A percentile compares a stretch with the other conserved stretches of the same genome.
These are phyloP conservation scores for Postia placenta DNA, from an alignment of 768 basidiomycete genomes.

Conservation along the genomic window DNA sequence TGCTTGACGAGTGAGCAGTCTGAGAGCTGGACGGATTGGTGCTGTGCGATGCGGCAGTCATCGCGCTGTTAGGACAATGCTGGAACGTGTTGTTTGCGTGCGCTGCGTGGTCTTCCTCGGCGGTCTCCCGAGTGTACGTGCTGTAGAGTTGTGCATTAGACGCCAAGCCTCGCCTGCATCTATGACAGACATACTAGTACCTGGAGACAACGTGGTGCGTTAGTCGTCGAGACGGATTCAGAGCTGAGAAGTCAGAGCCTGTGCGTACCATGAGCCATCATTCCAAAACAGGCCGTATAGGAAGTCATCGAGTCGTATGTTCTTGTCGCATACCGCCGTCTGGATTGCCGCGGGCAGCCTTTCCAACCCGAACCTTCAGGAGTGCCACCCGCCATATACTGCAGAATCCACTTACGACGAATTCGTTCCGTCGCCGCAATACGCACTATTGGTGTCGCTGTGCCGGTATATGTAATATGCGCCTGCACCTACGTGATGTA, in stretches of 20 bases:
- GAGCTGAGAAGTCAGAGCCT: background rate
- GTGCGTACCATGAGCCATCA: constrained; percentile 6
- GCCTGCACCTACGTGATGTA: constrained; percentile 4
- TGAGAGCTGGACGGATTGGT: no score
- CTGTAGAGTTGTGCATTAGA: no score
- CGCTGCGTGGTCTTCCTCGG: constrained; percentile 12
- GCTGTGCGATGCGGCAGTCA: no score
- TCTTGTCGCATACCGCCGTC: constrained; percentile 12
- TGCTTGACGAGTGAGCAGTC: no score
- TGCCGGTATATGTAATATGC: constrained; percentile 6
- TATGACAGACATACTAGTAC: constrained; percentile 16
- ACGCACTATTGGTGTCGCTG: no score
- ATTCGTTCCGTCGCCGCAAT: background rate
- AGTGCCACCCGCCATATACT: background rate
- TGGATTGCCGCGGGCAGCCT: constrained; percentile 12
- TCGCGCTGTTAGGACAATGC: constrained; percentile 15
- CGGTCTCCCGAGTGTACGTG: constrained; percentile 16
- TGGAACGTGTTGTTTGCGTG: constrained; percentile 25
- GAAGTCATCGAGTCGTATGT: constrained; percentile 9
- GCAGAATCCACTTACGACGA: background rate
- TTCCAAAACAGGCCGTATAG: constrained; percentile 9
- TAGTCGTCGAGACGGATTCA: background rate
- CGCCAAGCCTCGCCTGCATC: no score
- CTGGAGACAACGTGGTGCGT: background rate
- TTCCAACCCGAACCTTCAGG: no score